These are phyloP conservation scores for Saturnispora galanensis DNA, from an alignment of 805 yeast genomes.

Conservation along the genomic window DNA sequence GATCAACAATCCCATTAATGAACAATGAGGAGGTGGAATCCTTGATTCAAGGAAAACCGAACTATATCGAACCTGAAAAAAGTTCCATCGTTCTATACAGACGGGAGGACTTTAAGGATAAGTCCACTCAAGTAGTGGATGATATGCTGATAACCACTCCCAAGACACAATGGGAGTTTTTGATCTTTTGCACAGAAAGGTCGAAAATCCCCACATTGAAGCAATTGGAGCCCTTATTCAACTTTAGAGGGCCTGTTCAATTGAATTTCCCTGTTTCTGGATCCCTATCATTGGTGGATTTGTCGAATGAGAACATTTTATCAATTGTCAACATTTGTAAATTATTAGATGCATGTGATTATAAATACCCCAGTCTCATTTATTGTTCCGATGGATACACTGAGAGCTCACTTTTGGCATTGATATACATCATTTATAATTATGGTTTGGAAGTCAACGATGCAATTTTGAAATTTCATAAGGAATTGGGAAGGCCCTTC, in stretches of 20 bases:
- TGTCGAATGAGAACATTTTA: conserved; percentile 49
- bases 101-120: conserved; percentile 21
- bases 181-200: conserved; percentile 51
- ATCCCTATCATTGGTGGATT: conserved; percentile 65
- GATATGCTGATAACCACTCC: conserved; percentile 38
- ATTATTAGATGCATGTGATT: conserved; percentile 38
- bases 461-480: conserved; percentile 57
- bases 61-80: conserved; percentile 37
- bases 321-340: conserved; percentile 64
- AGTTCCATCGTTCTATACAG: conserved; percentile 41
- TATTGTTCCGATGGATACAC: conserved; percentile 90
- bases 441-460: conserved; percentile 51
- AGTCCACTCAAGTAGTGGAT: conserved; percentile 18
- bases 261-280: conserved; percentile 82
- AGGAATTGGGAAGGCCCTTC: conserved; percentile 62
- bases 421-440: conserved; percentile 64
- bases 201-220: conserved; percentile 41
- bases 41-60: conserved; percentile 19
- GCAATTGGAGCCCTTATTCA: conserved; percentile 25
- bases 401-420: conserved; percentile 68
- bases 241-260: conserved; percentile 18
- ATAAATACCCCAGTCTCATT: conserved; percentile 40
- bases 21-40: background rate
- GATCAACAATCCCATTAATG: conserved; percentile 5
- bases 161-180: conserved; percentile 42